Evolutionary conservation across 169 alveolate species (phyloP), one percentile per base, ranked within the genome.

Genomic region (Cystoisospora suis): DNA sequence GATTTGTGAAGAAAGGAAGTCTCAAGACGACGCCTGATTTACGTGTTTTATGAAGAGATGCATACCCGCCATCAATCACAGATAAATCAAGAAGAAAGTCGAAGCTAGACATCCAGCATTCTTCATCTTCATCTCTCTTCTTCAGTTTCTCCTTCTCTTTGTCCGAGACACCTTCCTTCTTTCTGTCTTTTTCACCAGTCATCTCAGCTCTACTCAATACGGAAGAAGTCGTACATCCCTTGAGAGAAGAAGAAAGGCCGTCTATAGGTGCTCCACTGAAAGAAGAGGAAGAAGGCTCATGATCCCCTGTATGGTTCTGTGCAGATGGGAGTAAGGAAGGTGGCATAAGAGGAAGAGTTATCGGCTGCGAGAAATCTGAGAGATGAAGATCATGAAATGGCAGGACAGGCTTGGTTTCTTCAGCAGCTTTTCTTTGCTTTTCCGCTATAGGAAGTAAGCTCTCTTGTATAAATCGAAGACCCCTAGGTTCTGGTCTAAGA

Each of bases 11-110:
- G 38, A 72, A 53, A 0, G 83, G 83, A 46, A 72, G 45, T 6
- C 83, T 46, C 34, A 72, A 53, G 2, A 72, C 15, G 20, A 72
- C 83, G 36, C 83, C 83, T 0, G 83, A 46, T 40, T 72, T 72
- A 12, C 83, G 47, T 36, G 83, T 72, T 38, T 72, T 72, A 53
- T 72, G 83, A 29, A 72, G 56, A 6, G 83, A 23, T 36, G 83
- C 83, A 34, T 56, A 40, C 38, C 83, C 83, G 56, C 83, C 83
- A 17, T 72, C 83, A 34, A 34, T 40, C 83, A 72, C 83, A 17
- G 83, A 72, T 6, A 40, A 38, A n/a, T 72, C 83, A 46, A 72
- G 23, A 38, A 72, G 56, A 38, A 72, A 72, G 53, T 72, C 83
- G 20, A 72, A 72, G 32, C 53, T 72, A 17, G 83, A 23, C 32